Base-by-base conservation (phyloP, 768 basidiomycete species). In the Obba rivulosa region DNA sequence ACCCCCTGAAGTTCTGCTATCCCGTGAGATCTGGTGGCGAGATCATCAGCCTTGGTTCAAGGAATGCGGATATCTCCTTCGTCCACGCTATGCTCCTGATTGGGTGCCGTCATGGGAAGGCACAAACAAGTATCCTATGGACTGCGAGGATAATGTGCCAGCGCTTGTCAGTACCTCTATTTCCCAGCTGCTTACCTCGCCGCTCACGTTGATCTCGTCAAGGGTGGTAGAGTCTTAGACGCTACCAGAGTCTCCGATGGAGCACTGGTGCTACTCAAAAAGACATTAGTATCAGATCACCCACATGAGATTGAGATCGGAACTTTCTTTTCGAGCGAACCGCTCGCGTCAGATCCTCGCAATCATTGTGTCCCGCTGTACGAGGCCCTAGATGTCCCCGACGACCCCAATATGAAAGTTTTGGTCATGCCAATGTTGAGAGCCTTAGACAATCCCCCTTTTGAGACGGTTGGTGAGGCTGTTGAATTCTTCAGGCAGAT, bases 321-420 rank as follows among this genome's bases (percentile, higher is more conserved):
- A 1, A 34, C 25, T 1, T 42, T 31, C 7, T 41, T 52, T n/a
- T 48, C 42, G 20, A 23, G 11, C 23, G 34, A 37, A 3, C 18
- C 40, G 3, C 34, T 53, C 3, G 31, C 11, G 4, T 23, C 25
- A 7, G 59, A 58, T 39, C 39, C 50, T 8, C 39, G 46, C 1
- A 57, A 59, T 34, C 58, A 54, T 39, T 52, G 50, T 23, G 46
- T 50, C 8, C 58, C 53, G 2, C 48, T 57, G 17, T 31, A 46
- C 5, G 56, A 55, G 20, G 16, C 22, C 4, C 43, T 59, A 9
- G 17, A 18, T 2, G 48, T 49, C 13, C 44, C 42, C 4, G 8
- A 20, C 14, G 51, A 55, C 34, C 3, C 17, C 2, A 18, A n/a
- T 8, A 22, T 44, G 8, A 22, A 41, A 3, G 36, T 52, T 8